phyloP scores from a whole-genome alignment of 352 stramenopile species.

The Globisporangium nagaii region DNA sequence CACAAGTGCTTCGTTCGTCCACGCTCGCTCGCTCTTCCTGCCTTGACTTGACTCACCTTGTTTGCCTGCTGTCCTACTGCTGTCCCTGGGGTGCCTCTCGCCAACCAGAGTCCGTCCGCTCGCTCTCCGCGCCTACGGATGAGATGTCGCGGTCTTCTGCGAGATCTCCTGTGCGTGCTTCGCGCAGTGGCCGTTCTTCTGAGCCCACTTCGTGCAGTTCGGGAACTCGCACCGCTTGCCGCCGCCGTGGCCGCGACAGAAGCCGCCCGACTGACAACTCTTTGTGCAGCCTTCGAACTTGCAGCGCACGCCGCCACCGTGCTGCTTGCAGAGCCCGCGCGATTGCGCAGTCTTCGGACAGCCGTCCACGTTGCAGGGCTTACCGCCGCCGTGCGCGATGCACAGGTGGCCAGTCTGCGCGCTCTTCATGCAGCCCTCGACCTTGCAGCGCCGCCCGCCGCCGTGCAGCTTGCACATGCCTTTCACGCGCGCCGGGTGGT shows the following conservation, averaged over 20 bases:
- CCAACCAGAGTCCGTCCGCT: too few relatives aligned
- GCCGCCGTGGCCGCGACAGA: slow-evolving; percentile 76
- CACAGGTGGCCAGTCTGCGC: slow-evolving; percentile 80
- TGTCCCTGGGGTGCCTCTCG: too few relatives aligned
- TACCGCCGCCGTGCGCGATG: slow-evolving; percentile 80
- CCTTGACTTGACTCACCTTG: too few relatives aligned
- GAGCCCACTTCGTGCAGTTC: slow-evolving; percentile 83
- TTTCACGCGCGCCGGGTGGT: slow-evolving; percentile 71
- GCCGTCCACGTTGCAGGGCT: slow-evolving; percentile 79
- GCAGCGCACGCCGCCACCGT: slow-evolving; percentile 79
- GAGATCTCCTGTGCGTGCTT: slow-evolving; percentile 84
- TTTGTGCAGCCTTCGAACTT: slow-evolving; percentile 86
- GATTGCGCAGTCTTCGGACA: slow-evolving; percentile 85
- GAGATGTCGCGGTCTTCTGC: slow-evolving; percentile 23
- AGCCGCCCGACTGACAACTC: slow-evolving; percentile 81
- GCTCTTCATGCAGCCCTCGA: slow-evolving; percentile 86
- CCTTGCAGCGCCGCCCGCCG: slow-evolving; percentile 74
- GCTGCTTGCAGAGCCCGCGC: slow-evolving; percentile 78
- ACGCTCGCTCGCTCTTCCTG: too few relatives aligned
- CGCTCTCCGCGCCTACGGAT: slow-evolving; percentile 19
- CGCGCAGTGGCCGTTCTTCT: slow-evolving; percentile 84
- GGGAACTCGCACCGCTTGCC: slow-evolving; percentile 83
- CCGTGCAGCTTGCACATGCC: slow-evolving; percentile 87
- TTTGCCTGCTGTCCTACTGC: background rate
- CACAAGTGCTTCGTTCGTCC: too few relatives aligned